Evolutionary conservation across 1,139 yeast genomes (phyloP).

Genomic region (Zhuliangozyma blackwelliae): DNA sequence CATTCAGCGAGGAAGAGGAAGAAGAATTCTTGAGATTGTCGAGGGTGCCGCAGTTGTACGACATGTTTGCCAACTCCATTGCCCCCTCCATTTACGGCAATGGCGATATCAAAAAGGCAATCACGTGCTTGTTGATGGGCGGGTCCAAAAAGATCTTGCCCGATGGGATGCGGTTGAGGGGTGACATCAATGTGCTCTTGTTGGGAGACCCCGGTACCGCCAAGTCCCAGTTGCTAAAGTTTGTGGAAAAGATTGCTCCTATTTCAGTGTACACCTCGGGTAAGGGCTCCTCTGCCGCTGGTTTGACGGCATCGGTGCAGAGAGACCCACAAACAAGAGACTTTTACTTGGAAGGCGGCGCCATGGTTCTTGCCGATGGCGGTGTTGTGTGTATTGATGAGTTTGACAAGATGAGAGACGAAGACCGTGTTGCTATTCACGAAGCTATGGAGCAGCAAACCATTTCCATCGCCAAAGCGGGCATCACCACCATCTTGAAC

Average conservation of each 20-base stretch:
- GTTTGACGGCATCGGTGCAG: constrained; percentile 97
- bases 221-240: constrained; percentile 89
- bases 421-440: constrained; percentile 97
- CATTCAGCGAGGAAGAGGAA: constrained; percentile 90
- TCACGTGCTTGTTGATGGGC: constrained; percentile 87
- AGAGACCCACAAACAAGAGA: constrained; percentile 85
- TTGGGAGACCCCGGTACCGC: constrained; percentile 99
- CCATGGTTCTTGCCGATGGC: constrained; percentile 98
- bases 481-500: constrained; percentile 92
- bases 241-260: constrained; percentile 92
- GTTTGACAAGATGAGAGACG: constrained; percentile 98
- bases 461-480: constrained; percentile 98
- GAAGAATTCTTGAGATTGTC: constrained; percentile 82
- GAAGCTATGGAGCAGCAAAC: constrained; percentile 99
- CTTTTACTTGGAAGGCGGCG: constrained; percentile 97
- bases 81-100: constrained; percentile 98
- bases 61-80: constrained; percentile 78
- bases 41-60: constrained; percentile 79
- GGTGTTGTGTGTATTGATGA: constrained; percentile 99
- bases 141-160: constrained; percentile 92
- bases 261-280: constrained; percentile 96
- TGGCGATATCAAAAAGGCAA: constrained; percentile 86
- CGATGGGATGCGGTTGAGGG: constrained; percentile 94
- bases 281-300: constrained; percentile 99
- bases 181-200: constrained; percentile 89